Evolutionary conservation across 768 basidiomycete genomes (phyloP), one percentile per base, ranked within the genome.

Genomic region (Trametes gibbosa): DNA sequence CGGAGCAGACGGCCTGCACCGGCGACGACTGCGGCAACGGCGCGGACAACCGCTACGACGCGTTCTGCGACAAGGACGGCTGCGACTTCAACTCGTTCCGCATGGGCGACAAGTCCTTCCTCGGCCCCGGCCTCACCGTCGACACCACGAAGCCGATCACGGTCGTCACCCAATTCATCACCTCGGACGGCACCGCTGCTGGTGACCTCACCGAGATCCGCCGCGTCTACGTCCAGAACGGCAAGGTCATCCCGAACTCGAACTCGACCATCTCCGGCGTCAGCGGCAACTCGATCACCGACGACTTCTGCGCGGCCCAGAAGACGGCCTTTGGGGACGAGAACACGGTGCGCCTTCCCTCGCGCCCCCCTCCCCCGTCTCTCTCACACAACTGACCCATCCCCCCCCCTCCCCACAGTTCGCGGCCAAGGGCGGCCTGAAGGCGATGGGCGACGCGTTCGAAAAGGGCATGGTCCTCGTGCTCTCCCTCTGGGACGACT

Each of bases 51-150:
- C 72, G 80, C 53, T 75, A 78, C 68, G 71, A 66, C 61, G 77
- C 76, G 48, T 66, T 79, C 35, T 84, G 83, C 72, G 83, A 84
- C 70, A 74, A 75, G 63, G 81, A 80, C 63, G 82, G 83, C 37
- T 84, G 83, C 70, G 83, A 84, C 66, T 84, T 82, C 78, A 84
- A 83, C 79, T 81, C 83, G 37, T 84, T 69, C 78, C 81, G 82
- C 66, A 76, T 80, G 78, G 81, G 82, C 37, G 66, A 75, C 70
- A 68, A 63, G 56, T 61, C 68, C 56, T 84, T 82, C 79, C 76
- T 76, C 69, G 83, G 83, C 43, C 69, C 69, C 14, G 78, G 77
- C 60, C 62, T 67, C 68, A 80, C 73, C 53, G 76, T 84, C 69
- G 76, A 83, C 75, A 39, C 29, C 29, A 84, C 81, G 68, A 74